These are phyloP conservation scores for Candida silvicultrix DNA, from an alignment of 805 yeast genomes.

Conservation along the genomic window DNA sequence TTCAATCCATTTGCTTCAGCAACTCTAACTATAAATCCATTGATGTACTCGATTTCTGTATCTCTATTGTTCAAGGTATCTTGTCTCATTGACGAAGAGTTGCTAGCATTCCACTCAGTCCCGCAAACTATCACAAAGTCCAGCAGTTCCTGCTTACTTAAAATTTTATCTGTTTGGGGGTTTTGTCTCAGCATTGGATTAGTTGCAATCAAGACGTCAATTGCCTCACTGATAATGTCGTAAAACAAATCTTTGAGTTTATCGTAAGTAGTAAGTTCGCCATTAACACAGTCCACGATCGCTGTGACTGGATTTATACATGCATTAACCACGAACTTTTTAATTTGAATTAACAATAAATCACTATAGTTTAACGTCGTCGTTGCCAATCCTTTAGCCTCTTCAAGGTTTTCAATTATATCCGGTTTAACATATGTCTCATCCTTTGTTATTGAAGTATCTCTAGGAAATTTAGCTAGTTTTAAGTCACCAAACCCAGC, in stretches of 20 bases:
- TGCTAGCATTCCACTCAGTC: slow-evolving; percentile 42
- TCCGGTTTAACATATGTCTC: slow-evolving; percentile 5
- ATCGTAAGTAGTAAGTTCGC: slow-evolving; percentile 52
- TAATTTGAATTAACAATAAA: slow-evolving; percentile 54
- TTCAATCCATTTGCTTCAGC: slow-evolving; percentile 39
- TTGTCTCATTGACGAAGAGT: slow-evolving; percentile 45
- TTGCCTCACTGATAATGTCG: slow-evolving; percentile 27
- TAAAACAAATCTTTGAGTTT: slow-evolving; percentile 31
- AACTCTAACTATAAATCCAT: slow-evolving; percentile 64
- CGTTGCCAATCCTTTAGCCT: slow-evolving; percentile 23
- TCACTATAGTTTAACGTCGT: slow-evolving; percentile 36
- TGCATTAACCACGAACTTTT: slow-evolving; percentile 73
- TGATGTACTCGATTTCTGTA: slow-evolving; percentile 79
- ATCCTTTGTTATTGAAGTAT: slow-evolving; percentile 10
- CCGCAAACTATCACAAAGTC: slow-evolving; percentile 33
- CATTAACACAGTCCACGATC: slow-evolving; percentile 69
- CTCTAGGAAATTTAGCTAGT: slow-evolving; percentile 49
- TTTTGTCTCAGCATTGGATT: slow-evolving; percentile 24
- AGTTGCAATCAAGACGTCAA: slow-evolving; percentile 24
- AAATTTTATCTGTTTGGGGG: slow-evolving; percentile 10
- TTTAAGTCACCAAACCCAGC: slow-evolving; percentile 68
- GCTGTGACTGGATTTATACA: slow-evolving; percentile 85
- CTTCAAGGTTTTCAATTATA: slow-evolving; percentile 23
- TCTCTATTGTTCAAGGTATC: slow-evolving; percentile 47
- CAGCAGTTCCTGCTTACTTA: slow-evolving; percentile 28